Conservation (phyloP, 495 filamentous ascomycete genomes). For the Penicillium dipodomyicola region DNA sequence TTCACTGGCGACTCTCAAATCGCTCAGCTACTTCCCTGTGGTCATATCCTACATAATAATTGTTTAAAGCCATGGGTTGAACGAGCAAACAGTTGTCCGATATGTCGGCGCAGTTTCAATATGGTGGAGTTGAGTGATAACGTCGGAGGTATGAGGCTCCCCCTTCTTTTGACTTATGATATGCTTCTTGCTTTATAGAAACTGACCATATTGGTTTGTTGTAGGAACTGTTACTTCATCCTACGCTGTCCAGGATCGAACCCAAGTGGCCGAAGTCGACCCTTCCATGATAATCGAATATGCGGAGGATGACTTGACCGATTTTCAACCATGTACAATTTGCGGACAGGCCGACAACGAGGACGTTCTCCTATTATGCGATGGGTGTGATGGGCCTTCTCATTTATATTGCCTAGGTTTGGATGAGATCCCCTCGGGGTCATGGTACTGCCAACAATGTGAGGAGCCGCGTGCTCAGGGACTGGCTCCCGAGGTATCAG, state of each 20-base stretch:
- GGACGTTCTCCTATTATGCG: conserved; percentile 79
- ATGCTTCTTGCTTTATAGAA: conserved; percentile 1
- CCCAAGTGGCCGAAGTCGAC: conserved; percentile 86
- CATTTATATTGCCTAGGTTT: conserved; percentile 88
- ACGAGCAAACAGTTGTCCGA: conserved; percentile 95
- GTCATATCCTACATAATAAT: conserved; percentile 85
- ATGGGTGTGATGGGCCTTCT: conserved; percentile 78
- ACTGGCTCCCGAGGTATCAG: conserved; percentile 30
- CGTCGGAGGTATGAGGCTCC: conserved; percentile 64
- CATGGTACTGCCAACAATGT: conserved; percentile 87
- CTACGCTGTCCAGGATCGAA: conserved; percentile 82
- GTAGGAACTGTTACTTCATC: conserved; percentile 72
- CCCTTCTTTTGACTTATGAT: conserved; percentile 10
- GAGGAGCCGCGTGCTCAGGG: conserved; percentile 50
- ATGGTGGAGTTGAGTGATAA: conserved; percentile 76
- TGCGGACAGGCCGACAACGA: conserved; percentile 74
- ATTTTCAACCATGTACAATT: conserved; percentile 70
- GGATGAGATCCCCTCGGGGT: conserved; percentile 63
- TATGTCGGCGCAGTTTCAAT: conserved; percentile 90
- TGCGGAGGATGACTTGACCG: conserved; percentile 61
- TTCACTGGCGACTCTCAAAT: conserved; percentile 48
- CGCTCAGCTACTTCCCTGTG: conserved; percentile 70
- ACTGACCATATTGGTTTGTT: conserved; percentile 9
- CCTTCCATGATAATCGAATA: conserved; percentile 73
- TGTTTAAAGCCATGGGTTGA: conserved; percentile 92